Evolutionary conservation across 345 rosid genomes (phyloP).

Genomic region (Rhizophora mangle): DNA sequence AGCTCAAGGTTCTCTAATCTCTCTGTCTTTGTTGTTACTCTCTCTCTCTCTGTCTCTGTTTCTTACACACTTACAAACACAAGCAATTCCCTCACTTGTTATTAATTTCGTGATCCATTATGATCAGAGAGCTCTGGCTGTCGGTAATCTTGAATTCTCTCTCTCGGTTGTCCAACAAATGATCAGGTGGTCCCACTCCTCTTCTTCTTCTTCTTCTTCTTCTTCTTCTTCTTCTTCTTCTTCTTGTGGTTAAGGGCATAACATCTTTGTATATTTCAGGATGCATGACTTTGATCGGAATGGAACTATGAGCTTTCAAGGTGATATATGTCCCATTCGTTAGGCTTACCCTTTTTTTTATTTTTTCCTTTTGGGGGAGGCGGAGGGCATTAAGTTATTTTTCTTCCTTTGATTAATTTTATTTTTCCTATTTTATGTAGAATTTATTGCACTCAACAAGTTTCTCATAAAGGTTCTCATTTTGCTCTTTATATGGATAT

Average conservation of each 20-base stretch:
- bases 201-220: background rate
- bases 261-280: constrained; percentile 26
- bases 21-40: background rate
- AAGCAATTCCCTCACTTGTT: background rate
- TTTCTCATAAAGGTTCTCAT: constrained; percentile 58
- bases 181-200: constrained; percentile 50
- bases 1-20: constrained; percentile 48
- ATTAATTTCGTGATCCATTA: background rate
- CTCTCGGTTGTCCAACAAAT: constrained; percentile 60
- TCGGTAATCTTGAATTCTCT: constrained; percentile 57
- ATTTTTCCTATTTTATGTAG: constrained; percentile 23
- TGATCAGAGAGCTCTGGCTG: constrained; percentile 52
- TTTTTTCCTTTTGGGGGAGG: background rate
- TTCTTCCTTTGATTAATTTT: background rate
- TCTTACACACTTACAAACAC: background rate
- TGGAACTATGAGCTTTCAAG: constrained; percentile 68
- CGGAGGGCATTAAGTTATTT: background rate
- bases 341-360: background rate
- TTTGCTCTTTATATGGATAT: background rate
- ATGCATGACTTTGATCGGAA: constrained; percentile 70
- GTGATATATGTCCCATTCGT: constrained; percentile 20
- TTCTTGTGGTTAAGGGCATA: too few species aligned
- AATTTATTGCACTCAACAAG: constrained; percentile 62
- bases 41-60: background rate
- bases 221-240: background rate